phyloP scores from a whole-genome alignment of 1,139 yeast species.

The Yamadazyma triangularis region DNA sequence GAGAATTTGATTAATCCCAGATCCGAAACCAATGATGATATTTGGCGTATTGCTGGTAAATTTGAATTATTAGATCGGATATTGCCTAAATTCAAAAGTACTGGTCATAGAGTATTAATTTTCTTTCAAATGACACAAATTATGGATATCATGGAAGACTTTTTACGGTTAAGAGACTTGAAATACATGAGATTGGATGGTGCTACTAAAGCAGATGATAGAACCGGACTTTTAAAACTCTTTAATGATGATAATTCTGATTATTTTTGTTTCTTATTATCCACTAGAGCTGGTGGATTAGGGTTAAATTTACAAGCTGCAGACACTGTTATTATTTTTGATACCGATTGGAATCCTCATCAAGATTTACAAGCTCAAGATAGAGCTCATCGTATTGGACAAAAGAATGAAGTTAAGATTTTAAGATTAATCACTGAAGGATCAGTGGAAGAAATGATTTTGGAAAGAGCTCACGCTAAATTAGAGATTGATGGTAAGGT shows the following conservation, averaged over 20 bases:
- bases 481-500: conserved; percentile 97
- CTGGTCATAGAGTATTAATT: conserved; percentile 89
- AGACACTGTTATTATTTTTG: conserved; percentile 94
- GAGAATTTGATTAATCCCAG: conserved; percentile 65
- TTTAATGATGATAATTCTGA: conserved; percentile 90
- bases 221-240: conserved; percentile 74
- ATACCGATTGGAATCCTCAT: conserved; percentile 99
- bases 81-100: conserved; percentile 77
- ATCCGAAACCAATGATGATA: conserved; percentile 55
- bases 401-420: conserved; percentile 93
- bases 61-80: conserved; percentile 87
- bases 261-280: conserved; percentile 82
- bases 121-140: conserved; percentile 99
- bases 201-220: conserved; percentile 90
- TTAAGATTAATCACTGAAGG: conserved; percentile 88
- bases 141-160: conserved; percentile 99
- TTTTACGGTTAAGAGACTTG: conserved; percentile 67
- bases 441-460: conserved; percentile 90
- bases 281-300: conserved; percentile 98
- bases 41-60: conserved; percentile 91
- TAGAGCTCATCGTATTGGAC: conserved; percentile 98
- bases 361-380: conserved; percentile 99
- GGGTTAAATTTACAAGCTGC: conserved; percentile 96
- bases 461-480: conserved; percentile 92
- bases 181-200: conserved; percentile 91